These are phyloP conservation scores for Suhomyces xylopsoci DNA, from an alignment of 805 yeast genomes.

Conservation along the genomic window DNA sequence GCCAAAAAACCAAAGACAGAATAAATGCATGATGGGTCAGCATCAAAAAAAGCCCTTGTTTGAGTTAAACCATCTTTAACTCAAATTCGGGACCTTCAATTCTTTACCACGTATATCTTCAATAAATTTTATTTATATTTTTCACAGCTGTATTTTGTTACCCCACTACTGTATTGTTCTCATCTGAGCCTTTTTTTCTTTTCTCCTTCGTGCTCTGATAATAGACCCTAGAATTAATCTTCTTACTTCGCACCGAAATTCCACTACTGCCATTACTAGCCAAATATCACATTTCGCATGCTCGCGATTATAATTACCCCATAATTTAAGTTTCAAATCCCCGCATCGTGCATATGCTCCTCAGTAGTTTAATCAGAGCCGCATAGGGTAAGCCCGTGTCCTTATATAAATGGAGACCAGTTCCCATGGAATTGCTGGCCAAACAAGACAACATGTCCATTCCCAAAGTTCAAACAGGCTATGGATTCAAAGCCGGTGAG, in stretches of 20 bases:
- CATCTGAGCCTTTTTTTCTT: background rate
- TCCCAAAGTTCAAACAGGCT: conserved; percentile 28
- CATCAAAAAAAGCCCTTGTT: background rate
- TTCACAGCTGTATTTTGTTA: background rate
- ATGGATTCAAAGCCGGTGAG: conserved; percentile 31
- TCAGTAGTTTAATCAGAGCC: background rate
- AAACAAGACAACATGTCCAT: conserved; percentile 8
- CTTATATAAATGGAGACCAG: background rate
- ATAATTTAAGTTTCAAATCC: background rate
- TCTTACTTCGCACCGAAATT: background rate
- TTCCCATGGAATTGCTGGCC: background rate
- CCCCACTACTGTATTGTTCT: background rate
- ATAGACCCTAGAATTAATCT: background rate
- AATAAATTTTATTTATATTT: background rate
- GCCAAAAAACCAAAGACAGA: conserved; percentile 38
- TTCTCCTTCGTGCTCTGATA: background rate
- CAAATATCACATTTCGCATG: background rate
- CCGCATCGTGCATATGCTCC: background rate
- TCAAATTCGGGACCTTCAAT: background rate
- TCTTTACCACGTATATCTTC: background rate
- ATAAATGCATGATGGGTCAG: conserved; percentile 9
- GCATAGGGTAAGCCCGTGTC: background rate
- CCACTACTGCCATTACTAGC: background rate
- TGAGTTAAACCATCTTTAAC: background rate
- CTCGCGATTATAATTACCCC: background rate